These are phyloP conservation scores for Corrigiola litoralis DNA, from an alignment of 179 eudicot species.

Conservation along the genomic window DNA sequence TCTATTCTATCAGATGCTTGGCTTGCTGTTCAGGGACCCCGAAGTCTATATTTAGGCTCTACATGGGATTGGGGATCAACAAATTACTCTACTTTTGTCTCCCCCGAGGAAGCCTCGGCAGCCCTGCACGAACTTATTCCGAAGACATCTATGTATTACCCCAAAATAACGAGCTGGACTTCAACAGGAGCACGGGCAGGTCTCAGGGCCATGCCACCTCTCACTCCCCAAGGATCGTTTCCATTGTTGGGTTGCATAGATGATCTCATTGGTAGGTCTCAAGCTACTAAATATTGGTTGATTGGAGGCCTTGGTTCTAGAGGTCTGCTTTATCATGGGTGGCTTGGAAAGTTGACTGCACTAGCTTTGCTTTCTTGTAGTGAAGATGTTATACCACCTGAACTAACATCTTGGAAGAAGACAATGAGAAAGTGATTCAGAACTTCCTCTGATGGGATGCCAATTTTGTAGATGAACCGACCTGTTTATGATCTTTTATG, in stretches of 20 bases:
- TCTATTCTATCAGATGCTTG: conserved; percentile 94
- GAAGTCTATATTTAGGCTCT: conserved; percentile 62
- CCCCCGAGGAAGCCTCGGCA: conserved; percentile 60
- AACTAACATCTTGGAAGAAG: conserved; percentile 73
- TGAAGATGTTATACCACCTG: conserved; percentile 66
- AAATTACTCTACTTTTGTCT: conserved; percentile 56
- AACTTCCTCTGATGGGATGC: not conserved
- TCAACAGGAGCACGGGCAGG: conserved; percentile 69
- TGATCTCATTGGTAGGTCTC: conserved; percentile 33
- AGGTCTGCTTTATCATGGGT: conserved; percentile 86
- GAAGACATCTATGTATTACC: conserved; percentile 65
- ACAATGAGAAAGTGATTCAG: conserved; percentile 20
- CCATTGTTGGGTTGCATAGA: conserved; percentile 81
- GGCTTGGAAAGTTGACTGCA: conserved; percentile 86
- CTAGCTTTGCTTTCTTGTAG: conserved; percentile 65
- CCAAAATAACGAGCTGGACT: conserved; percentile 58
- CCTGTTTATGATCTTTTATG: too few species aligned
- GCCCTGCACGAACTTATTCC: conserved; percentile 67
- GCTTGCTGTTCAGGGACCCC: conserved; percentile 75
- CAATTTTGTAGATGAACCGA: not conserved
- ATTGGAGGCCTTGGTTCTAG: conserved; percentile 93
- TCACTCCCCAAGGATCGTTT: conserved; percentile 73
- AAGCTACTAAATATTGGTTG: conserved; percentile 65
- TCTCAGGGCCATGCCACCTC: conserved; percentile 96
- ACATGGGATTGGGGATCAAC: conserved; percentile 97